A percentile compares a stretch with the other conserved stretches of the same genome.
Evolutionary conservation across 192 early-diverging fungal species (phyloP).

Genomic region (Coemansia sp.): DNA sequence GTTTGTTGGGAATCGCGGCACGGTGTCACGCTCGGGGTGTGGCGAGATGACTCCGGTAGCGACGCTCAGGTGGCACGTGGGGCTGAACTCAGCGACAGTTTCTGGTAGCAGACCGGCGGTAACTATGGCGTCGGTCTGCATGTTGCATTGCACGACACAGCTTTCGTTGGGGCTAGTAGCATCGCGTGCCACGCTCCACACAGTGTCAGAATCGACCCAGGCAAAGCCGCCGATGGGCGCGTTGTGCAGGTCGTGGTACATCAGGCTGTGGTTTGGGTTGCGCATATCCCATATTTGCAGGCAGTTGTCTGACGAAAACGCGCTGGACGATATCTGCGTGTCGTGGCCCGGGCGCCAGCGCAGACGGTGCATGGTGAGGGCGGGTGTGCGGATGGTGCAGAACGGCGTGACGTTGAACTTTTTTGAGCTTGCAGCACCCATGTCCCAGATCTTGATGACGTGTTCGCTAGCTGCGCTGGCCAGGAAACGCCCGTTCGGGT

Average conservation of each 20-base stretch:
- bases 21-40: not conserved
- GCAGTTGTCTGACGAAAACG: conserved; percentile 17
- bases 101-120: conserved; percentile 28
- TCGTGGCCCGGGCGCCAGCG: conserved; percentile 52
- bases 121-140: conserved; percentile 26
- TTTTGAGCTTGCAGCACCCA: conserved; percentile 11
- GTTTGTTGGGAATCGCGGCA: too few relatives aligned
- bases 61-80: conserved; percentile 18
- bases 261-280: conserved; percentile 42
- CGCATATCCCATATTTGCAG: conserved; percentile 52
- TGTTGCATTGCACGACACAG: conserved; percentile 40
- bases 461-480: conserved; percentile 44
- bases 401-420: conserved; percentile 21
- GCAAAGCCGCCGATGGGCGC: conserved; percentile 27
- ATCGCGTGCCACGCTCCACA: conserved; percentile 34
- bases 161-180: not conserved
- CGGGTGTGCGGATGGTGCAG: conserved; percentile 39
- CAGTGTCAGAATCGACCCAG: conserved; percentile 44
- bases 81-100: conserved; percentile 29
- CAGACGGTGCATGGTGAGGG: conserved; percentile 17
- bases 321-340: conserved; percentile 46
- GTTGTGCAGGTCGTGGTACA: conserved; percentile 41
- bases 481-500: conserved; percentile 46
- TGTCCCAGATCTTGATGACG: conserved; percentile 49
- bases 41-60: conserved; percentile 15